phyloP scores from a whole-genome alignment of 495 filamentous ascomycete species.

The Hypomontagnella monticulosa region DNA sequence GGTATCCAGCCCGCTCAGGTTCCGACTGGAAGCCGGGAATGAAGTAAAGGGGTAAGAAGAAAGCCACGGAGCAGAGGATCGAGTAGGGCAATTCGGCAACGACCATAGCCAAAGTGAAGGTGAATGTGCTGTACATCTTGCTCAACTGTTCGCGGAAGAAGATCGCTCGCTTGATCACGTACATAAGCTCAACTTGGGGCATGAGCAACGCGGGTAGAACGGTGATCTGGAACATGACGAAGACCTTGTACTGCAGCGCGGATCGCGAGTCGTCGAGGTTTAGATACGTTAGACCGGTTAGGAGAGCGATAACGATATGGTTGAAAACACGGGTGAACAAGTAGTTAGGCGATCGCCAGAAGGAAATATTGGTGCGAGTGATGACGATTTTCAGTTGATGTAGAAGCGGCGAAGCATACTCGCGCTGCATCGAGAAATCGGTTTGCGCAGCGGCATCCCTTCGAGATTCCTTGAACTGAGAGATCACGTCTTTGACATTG shows the following conservation, averaged over 20 bases:
- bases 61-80: constrained; percentile 74
- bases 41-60: constrained; percentile 81
- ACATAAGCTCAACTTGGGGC: constrained; percentile 78
- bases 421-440: constrained; percentile 61
- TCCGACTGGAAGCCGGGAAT: constrained; percentile 69
- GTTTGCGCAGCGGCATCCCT: constrained; percentile 56
- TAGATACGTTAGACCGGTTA: constrained; percentile 79
- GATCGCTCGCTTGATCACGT: constrained; percentile 75
- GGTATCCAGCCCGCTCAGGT: constrained; percentile 73
- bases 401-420: constrained; percentile 78
- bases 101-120: constrained; percentile 75
- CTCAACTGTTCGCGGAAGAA: constrained; percentile 81
- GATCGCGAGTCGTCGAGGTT: constrained; percentile 72
- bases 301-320: constrained; percentile 73
- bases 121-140: constrained; percentile 80
- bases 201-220: constrained; percentile 80
- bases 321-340: constrained; percentile 79
- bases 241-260: constrained; percentile 80
- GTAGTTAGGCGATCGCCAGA: constrained; percentile 75
- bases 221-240: constrained; percentile 84
- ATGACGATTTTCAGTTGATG: constrained; percentile 76
- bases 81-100: constrained; percentile 81
- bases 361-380: constrained; percentile 69
- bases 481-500: constrained; percentile 71
- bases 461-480: constrained; percentile 69